Evolutionary conservation across 148 eudicot genomes (phyloP), one percentile per base, ranked within the genome.

Genomic region (Fallopia convolvulus): DNA sequence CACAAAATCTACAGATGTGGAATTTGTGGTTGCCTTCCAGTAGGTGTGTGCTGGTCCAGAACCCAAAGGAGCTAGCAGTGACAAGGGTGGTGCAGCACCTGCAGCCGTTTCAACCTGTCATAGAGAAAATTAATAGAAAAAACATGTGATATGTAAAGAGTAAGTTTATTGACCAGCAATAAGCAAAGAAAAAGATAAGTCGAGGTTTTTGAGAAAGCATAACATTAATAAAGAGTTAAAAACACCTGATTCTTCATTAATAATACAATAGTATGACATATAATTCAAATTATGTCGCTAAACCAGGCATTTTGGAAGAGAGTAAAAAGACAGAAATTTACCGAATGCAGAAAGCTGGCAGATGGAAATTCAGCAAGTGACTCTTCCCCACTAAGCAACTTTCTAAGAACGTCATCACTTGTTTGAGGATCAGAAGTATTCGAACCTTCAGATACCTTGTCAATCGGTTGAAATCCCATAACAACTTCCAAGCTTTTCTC

Each of bases 301-400:
- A 20, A 58, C 32, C 20, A 3, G 13, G 39, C 39, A 63, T 63
- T 10, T 63, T 55, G 41, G 23, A 41, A 41, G 65, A 61, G 76
- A 77, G 50, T 39, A 58, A 76, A 76, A 13, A 58, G 50, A 70
- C 6, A 76, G 68, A n/a, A 78, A 46, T 75, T 74, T 89, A 95
- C 99, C 80, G 92, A 74, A 74, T 92, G 85, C 81, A 95, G 73
- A 80, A 95, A 83, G 91, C 97, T 89, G 39, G 94, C 90, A 74
- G 77, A 88, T 14, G 99, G 99, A 83, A 95, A 95, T 80, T 89
- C 93, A 75, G 99, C 99, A 23, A 95, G 88, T 68, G 99, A 95
- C 85, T 91, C 94, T 77, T 89, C 94, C 78, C 93, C 97, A 76
- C 83, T 80, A 52, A 91, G 80, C 76, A 95, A 86, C 85, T 81